Conservation (phyloP, 306 rosid species). For the Rubus parviflorus region DNA sequence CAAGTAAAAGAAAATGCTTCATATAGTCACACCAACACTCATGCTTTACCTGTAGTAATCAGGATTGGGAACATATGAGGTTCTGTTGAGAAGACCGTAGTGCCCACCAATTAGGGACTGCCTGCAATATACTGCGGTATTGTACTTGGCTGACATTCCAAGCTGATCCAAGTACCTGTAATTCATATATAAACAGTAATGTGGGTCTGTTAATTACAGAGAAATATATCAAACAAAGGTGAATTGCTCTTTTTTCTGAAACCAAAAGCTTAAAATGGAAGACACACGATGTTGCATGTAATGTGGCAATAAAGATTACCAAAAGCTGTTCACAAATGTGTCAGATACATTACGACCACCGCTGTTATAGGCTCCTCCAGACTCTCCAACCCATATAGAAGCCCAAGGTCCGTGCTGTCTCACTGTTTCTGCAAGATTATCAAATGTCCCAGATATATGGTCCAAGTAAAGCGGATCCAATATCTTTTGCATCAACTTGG, state of each 20-base stretch:
- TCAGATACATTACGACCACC: constrained; percentile 78
- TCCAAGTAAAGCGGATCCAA: constrained; percentile 64
- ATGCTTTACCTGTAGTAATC: constrained; percentile 78
- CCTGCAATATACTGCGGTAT: constrained; percentile 82
- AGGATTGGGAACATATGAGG: constrained; percentile 84
- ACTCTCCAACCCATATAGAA: constrained; percentile 93
- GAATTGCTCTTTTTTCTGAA: neutral
- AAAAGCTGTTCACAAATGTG: constrained; percentile 82
- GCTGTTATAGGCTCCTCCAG: constrained; percentile 96
- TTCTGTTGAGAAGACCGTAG: constrained; percentile 82
- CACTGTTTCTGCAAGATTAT: constrained; percentile 53
- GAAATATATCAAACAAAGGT: neutral
- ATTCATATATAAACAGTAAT: neutral
- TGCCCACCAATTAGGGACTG: constrained; percentile 91
- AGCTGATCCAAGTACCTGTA: constrained; percentile 97
- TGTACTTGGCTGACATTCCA: constrained; percentile 80
- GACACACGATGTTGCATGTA: constrained; percentile 22
- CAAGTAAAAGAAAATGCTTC: constrained; percentile 11
- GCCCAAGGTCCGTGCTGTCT: constrained; percentile 74
- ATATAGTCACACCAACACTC: neutral
- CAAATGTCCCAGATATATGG: constrained; percentile 46
- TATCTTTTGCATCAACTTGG: constrained; percentile 52
- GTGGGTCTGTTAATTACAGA: neutral
- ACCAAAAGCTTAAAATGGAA: neutral
- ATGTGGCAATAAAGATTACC: constrained; percentile 54